These are phyloP conservation scores for Podaxis sp. DNA, from an alignment of 768 basidiomycete species.

Conservation along the genomic window DNA sequence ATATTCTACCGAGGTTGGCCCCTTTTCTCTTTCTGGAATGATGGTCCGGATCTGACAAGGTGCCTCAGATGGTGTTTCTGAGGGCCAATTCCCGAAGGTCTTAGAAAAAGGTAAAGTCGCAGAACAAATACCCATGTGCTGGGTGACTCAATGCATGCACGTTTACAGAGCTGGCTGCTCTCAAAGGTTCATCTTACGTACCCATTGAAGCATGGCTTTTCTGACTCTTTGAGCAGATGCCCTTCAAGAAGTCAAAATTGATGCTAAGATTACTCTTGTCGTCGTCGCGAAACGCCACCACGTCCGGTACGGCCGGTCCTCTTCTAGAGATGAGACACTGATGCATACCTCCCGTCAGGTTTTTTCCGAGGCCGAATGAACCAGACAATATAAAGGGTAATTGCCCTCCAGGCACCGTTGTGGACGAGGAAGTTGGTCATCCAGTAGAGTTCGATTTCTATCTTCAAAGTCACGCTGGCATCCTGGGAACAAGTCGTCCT, in stretches of 20 bases:
- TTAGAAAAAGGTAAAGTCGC: conserved; percentile 50
- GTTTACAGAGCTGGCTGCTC: conserved; percentile 51
- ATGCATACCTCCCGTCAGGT: neutral
- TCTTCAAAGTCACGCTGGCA: conserved; percentile 71
- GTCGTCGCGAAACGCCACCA: conserved; percentile 81
- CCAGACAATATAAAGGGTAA: conserved; percentile 56
- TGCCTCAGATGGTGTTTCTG: conserved; percentile 45
- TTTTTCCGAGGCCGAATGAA: conserved; percentile 17
- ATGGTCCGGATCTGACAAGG: conserved; percentile 8
- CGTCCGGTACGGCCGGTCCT: conserved; percentile 32
- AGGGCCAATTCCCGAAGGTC: conserved; percentile 46
- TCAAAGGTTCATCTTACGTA: conserved; percentile 46
- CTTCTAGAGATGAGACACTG: neutral
- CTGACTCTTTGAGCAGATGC: conserved; percentile 45
- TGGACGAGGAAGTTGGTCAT: conserved; percentile 67
- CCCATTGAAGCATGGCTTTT: neutral
- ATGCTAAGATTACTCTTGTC: conserved; percentile 70
- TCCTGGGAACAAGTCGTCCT: conserved; percentile 68
- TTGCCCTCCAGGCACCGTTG: conserved; percentile 73
- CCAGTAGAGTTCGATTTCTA: conserved; percentile 79
- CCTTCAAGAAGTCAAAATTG: conserved; percentile 52
- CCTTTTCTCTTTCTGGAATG: conserved; percentile 6
- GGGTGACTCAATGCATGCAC: conserved; percentile 13
- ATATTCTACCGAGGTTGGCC: conserved; percentile 67
- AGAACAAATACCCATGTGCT: neutral